Evolutionary conservation across 2,329 filamentous ascomycete genomes (phyloP).

Genomic region (Blastomyces percursus): DNA sequence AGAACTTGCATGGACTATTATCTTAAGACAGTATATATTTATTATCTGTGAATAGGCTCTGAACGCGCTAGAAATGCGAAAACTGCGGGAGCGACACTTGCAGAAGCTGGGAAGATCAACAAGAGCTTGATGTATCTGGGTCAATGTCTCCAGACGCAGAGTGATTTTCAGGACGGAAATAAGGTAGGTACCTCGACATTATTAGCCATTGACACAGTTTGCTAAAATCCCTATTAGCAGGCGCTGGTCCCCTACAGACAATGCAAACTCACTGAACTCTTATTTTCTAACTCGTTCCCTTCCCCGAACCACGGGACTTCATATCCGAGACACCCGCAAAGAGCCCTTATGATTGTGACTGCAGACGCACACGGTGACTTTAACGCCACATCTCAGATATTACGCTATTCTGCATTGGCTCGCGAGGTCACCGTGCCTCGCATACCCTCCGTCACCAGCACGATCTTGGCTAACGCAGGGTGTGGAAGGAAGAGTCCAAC

Average conservation of each 20-base stretch:
- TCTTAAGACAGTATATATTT: not conserved
- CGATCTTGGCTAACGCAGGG: slow-evolving; percentile 42
- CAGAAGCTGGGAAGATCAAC: slow-evolving; percentile 96
- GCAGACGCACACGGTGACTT: slow-evolving; percentile 89
- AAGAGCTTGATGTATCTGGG: slow-evolving; percentile 97
- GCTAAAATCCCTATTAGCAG: slow-evolving; percentile 37
- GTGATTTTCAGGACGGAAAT: slow-evolving; percentile 59
- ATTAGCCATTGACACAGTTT: not conserved
- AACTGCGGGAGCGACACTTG: slow-evolving; percentile 82
- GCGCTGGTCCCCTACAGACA: slow-evolving; percentile 68
- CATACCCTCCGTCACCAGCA: slow-evolving; percentile 68
- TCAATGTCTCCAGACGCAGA: slow-evolving; percentile 93
- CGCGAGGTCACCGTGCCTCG: slow-evolving; percentile 86
- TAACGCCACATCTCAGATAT: slow-evolving; percentile 91
- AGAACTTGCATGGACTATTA: slow-evolving; percentile 2
- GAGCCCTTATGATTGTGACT: slow-evolving; percentile 90
- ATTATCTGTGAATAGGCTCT: slow-evolving; percentile 43
- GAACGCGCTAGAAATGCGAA: slow-evolving; percentile 89
- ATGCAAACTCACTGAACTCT: slow-evolving; percentile 72
- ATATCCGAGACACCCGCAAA: slow-evolving; percentile 51
- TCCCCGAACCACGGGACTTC: slow-evolving; percentile 44
- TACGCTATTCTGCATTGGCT: slow-evolving; percentile 86
- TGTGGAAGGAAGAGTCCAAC: slow-evolving; percentile 16
- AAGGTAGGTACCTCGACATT: slow-evolving; percentile 45
- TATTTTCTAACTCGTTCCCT: slow-evolving; percentile 81